Base-by-base conservation (phyloP, 2,329 filamentous ascomycete genomes). In the Fusarium coffeatum region DNA sequence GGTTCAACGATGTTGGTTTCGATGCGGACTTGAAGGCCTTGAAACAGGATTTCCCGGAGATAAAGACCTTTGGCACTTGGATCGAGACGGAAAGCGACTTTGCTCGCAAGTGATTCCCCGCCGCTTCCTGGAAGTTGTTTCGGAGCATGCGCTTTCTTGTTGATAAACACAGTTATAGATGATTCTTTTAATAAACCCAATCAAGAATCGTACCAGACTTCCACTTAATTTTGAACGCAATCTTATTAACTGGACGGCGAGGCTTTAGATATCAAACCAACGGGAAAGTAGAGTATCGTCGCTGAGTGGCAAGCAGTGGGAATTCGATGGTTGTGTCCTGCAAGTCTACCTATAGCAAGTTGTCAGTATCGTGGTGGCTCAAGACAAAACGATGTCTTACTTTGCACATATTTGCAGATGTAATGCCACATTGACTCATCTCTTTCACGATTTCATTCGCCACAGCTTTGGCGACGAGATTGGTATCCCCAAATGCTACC, bases 1-100 rank as follows among this genome's bases (percentile, higher is more conserved):
- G 62, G 62, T 65, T 65, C 54, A 51, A 59, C 7, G 53, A 65
- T 37, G 34, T 59, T 41, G 62, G 62, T 8, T 65, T 65, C 6
- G 34, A 25, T 40, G 62, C 62, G 15, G 41, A 65, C 7, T 34
- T 64, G n/a, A 42, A 64, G 22, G n/a, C 45, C 8, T 6, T 65
- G 28, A 59, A 27, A 34, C 64, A 65, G 15, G 46, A 65, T 34
- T 65, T 48, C 15, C 46, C 62, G 9, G 41, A 28, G 6, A 23
- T 65, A 10, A 65, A 43, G 41, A 43, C 23, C 13, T 65, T 65
- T 10, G 54, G 34, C 11, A 37, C 34, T 28, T 65, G 62, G 62
- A 41, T 65, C 7, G 60, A 43, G 27, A 65, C 32, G 5, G 62
- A 65, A 32, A 65, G 62, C 23, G 60, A 65, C 18, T 65, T 65